phyloP scores from a whole-genome alignment of 1,139 yeast genomes.

The Candida smagusa region DNA sequence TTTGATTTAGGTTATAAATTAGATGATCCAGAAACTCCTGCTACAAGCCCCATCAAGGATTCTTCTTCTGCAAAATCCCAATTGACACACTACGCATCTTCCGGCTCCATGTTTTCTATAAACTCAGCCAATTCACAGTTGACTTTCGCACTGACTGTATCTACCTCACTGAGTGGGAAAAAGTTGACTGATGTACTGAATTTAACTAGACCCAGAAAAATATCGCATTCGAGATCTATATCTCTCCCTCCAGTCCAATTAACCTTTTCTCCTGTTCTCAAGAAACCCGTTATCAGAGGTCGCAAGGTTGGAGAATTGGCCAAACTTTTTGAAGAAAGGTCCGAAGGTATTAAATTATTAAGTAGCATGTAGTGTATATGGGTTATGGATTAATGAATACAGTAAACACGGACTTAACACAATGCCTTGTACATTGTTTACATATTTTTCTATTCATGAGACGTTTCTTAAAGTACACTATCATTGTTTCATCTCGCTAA shows the following conservation, averaged over 20 bases:
- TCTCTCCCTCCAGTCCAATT: constrained; percentile 10
- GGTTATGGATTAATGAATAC: no score
- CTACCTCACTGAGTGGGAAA: background rate
- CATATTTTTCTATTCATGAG: no score
- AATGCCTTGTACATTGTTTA: no score
- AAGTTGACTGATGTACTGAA: constrained; percentile 1
- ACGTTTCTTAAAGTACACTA: no score
- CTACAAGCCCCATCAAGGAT: constrained; percentile 2
- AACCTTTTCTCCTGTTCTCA: constrained; percentile 13
- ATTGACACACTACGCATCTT: constrained; percentile 5
- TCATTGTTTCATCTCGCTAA: no score
- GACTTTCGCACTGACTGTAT: constrained; percentile 6
- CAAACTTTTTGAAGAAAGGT: constrained; percentile 52
- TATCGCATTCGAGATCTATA: constrained; percentile 10
- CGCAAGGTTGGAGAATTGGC: constrained; percentile 56
- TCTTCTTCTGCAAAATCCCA: background rate
- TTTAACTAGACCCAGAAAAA: background rate
- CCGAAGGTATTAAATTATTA: constrained; percentile 49
- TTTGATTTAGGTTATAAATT: no score
- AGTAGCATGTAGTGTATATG: constrained; percentile 25
- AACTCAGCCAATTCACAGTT: constrained; percentile 1
- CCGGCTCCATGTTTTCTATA: constrained; percentile 7
- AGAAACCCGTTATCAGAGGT: constrained; percentile 50
- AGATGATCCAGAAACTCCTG: background rate
- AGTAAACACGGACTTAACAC: no score